A percentile compares a stretch with the other conserved stretches of the same genome.
These are phyloP conservation scores for Pseudomassariella vexata DNA, from an alignment of 2,329 filamentous ascomycete species.

Conservation along the genomic window DNA sequence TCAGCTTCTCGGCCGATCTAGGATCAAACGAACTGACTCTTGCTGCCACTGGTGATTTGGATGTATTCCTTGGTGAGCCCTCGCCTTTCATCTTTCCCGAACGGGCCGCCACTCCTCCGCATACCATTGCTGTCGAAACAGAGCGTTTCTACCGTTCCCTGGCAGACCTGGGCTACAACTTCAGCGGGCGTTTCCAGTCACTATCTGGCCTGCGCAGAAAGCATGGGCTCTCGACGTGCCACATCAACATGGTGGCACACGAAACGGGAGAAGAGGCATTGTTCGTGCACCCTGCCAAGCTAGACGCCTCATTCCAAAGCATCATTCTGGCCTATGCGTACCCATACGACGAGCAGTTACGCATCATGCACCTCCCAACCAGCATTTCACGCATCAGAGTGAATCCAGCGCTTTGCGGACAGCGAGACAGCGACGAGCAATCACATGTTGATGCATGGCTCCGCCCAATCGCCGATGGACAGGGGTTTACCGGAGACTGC, in stretches of 20 bases:
- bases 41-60: too few relatives aligned
- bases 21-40: neutral
- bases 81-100: too few relatives aligned
- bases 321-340: constrained; percentile 24
- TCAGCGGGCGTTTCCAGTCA: too few relatives aligned
- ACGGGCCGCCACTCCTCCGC: too few relatives aligned
- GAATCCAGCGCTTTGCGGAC: constrained; percentile 4
- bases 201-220: too few relatives aligned
- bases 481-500: too few relatives aligned
- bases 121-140: too few relatives aligned
- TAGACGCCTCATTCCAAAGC: constrained; percentile 30
- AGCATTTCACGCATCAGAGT: constrained; percentile 13
- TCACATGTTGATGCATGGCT: constrained; percentile 5
- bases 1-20: constrained; percentile 9
- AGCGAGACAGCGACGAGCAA: neutral
- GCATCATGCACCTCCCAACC: constrained; percentile 24
- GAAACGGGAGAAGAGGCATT: neutral
- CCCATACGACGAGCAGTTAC: constrained; percentile 26
- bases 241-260: neutral
- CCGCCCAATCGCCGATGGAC: neutral
- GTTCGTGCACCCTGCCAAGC: constrained; percentile 25
- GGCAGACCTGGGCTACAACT: constrained; percentile 11
- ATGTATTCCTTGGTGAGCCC: too few relatives aligned
- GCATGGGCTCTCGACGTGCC: neutral
- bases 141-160: constrained; percentile 13